Evolutionary conservation across 2,329 filamentous ascomycete genomes (phyloP), one percentile per base, ranked within the genome.

Genomic region (Nannizzia gypsea): DNA sequence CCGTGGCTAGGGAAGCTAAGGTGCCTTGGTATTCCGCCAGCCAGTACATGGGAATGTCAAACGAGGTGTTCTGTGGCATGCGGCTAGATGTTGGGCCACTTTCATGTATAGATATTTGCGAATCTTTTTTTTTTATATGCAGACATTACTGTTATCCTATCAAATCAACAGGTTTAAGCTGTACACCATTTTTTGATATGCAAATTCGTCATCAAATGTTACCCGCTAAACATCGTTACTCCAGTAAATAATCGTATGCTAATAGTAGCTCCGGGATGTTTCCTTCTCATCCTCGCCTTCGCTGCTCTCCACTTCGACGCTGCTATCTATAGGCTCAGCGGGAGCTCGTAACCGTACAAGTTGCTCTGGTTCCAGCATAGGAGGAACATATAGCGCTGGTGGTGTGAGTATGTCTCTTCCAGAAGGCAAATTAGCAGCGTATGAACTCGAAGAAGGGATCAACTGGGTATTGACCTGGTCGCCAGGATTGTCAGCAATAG

Each of bases 381-480:
- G 87, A 0, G 83, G 81, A 5, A 80, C 77, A 66, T 85, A 96
- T 0, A 83, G 78, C 67, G 85, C 86, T 38, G 89, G 76, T 0
- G 78, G 81, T 64, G 71, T 64, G 60, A 95, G 87, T 58, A 96
- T 90, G 67, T 96, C 91, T 63, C 92, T 83, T 1, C 92, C 92
- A 1, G 88, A 92, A 0, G 93, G 92, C 76, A 97, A 87, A 62
- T 83, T 85, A 5, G 88, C 81, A 3, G 95, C 74, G 8, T 96
- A 76, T 0, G 87, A 82, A 13, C 85, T 85, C 3, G 82, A 80
- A 0, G 87, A 80, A 0, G 91, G 90, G 34, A 97, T 81, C 1
- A 78, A 60, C 70, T 96, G 90, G 0, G 90, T 86, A 62, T 91
- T 89, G 67, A 96, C 86, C 84, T 92, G 63, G n/a, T 60, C 42